phyloP scores from a whole-genome alignment of 192 early-diverging fungal species.

The Spizellomyces punctatus region DNA sequence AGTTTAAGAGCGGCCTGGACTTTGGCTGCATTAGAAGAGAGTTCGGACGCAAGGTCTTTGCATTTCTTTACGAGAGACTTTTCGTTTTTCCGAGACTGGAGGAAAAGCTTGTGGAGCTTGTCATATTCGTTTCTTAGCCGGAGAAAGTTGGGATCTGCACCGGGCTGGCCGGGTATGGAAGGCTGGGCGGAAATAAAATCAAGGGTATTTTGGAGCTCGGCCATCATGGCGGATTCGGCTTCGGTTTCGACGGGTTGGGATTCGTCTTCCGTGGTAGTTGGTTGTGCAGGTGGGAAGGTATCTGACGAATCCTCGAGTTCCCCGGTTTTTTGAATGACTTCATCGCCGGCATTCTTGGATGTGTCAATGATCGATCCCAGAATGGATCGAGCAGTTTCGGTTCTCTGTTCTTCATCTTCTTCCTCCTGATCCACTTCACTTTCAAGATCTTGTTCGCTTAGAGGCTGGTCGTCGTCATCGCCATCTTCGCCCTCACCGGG shows the following conservation, averaged over 20 bases:
- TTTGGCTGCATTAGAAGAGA: slow-evolving; percentile 49
- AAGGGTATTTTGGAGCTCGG: slow-evolving; percentile 34
- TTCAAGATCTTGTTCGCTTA: slow-evolving; percentile 14
- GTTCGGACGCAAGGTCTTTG: slow-evolving; percentile 49
- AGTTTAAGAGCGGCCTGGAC: slow-evolving; percentile 55
- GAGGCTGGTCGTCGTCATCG: slow-evolving; percentile 12
- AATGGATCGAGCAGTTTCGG: slow-evolving; percentile 31
- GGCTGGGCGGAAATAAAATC: slow-evolving; percentile 14
- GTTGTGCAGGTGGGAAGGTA: not conserved
- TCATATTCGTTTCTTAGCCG: slow-evolving; percentile 48
- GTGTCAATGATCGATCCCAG: slow-evolving; percentile 27
- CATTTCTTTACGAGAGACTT: slow-evolving; percentile 48
- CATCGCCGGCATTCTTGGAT: not conserved
- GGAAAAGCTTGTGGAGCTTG: slow-evolving; percentile 52
- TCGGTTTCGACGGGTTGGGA: slow-evolving; percentile 25
- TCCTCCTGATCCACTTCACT: slow-evolving; percentile 17
- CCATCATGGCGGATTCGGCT: slow-evolving; percentile 12
- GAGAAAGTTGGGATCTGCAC: slow-evolving; percentile 26
- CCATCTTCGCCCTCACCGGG: not conserved
- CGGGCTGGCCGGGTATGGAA: not conserved
- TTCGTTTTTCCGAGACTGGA: slow-evolving; percentile 54
- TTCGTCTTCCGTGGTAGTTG: not conserved
- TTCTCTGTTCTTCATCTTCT: slow-evolving; percentile 29
- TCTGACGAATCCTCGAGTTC: not conserved
- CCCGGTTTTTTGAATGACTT: not conserved